Conservation (phyloP, 1,139 yeast genomes). For the Geotrichum citri-aurantii region DNA sequence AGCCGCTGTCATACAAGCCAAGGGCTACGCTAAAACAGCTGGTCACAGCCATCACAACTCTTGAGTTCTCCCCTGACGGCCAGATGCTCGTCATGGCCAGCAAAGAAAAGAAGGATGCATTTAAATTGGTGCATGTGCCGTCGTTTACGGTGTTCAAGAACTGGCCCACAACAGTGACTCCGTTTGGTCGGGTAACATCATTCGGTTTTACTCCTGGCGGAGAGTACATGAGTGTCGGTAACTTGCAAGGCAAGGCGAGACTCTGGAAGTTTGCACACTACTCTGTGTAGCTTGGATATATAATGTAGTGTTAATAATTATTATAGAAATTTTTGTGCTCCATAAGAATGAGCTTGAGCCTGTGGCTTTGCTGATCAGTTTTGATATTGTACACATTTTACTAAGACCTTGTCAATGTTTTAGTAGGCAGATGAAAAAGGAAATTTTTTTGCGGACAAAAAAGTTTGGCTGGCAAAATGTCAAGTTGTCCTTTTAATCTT, state of each 20-base stretch:
- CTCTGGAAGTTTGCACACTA: conserved; percentile 87
- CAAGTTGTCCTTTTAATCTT: conserved; percentile 15
- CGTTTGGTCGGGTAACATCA: conserved; percentile 87
- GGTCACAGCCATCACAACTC: conserved; percentile 69
- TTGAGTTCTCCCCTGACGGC: conserved; percentile 80
- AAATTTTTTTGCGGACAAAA: not conserved
- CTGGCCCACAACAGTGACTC: conserved; percentile 98
- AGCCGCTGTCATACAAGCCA: conserved; percentile 30
- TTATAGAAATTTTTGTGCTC: not conserved
- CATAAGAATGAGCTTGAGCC: not conserved
- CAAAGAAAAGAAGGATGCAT: conserved; percentile 77
- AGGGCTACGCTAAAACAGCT: conserved; percentile 65
- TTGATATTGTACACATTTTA: too few species aligned
- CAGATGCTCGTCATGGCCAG: conserved; percentile 84
- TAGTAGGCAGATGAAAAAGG: not conserved
- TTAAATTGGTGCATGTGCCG: conserved; percentile 83
- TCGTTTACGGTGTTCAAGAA: conserved; percentile 80
- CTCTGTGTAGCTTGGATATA: conserved; percentile 4
- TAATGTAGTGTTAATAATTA: not conserved
- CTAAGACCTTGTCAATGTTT: too few species aligned
- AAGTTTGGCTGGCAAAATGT: not conserved
- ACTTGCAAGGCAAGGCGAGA: conserved; percentile 84
- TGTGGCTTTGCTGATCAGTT: not conserved
- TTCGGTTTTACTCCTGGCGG: conserved; percentile 74
- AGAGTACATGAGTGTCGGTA: conserved; percentile 83